Conservation (phyloP, 306 rosid genomes). For the Delonix regia region DNA sequence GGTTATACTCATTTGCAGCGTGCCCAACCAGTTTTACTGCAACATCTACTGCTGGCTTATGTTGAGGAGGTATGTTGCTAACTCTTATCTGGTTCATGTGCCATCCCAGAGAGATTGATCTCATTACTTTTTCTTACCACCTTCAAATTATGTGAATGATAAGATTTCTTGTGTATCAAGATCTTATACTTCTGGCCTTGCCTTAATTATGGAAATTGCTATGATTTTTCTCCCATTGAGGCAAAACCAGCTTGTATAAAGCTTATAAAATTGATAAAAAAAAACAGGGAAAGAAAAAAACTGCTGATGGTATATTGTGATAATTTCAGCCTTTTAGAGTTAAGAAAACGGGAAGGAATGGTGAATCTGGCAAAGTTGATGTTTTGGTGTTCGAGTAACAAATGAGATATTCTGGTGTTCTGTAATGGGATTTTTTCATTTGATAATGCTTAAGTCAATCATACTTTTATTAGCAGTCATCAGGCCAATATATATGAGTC, state of each 20-base stretch:
- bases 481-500: too few species aligned
- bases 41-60: constrained; percentile 82
- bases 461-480: too few species aligned
- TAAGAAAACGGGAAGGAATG: background rate
- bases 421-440: background rate
- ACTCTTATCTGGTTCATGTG: background rate
- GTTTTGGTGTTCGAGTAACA: background rate
- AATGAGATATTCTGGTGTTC: background rate
- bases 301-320: background rate
- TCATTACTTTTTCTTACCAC: background rate
- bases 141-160: constrained; percentile 7
- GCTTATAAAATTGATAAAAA: background rate
- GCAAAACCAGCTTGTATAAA: background rate
- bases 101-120: background rate
- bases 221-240: background rate
- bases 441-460: too few species aligned
- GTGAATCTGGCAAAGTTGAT: background rate
- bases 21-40: constrained; percentile 89
- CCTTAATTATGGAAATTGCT: background rate
- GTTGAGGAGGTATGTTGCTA: constrained; percentile 83
- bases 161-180: background rate
- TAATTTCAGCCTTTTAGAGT: background rate
- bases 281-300: background rate
- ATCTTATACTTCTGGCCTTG: background rate
- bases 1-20: constrained; percentile 95